Percentiles rank a stretch among this genome's conserved stretches.
These are phyloP conservation scores for Sclerotinia spermophila DNA, from an alignment of 2,329 filamentous ascomycete genomes.

Conservation along the genomic window DNA sequence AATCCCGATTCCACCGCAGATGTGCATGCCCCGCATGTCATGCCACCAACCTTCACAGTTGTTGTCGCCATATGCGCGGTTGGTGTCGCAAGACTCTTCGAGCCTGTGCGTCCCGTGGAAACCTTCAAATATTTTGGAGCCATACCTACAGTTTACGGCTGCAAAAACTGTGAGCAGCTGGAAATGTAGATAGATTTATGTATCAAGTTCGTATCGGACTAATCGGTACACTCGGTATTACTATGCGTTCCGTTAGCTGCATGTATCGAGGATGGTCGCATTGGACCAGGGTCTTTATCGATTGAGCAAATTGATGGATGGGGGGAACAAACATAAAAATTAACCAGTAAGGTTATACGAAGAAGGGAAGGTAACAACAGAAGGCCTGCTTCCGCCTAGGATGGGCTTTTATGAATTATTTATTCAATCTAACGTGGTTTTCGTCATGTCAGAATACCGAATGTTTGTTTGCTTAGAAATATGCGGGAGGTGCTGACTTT, in stretches of 20 bases:
- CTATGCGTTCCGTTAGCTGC: constrained; percentile 17
- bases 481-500: background rate
- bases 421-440: background rate
- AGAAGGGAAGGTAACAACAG: constrained; percentile 6
- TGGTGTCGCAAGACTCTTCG: constrained; percentile 25
- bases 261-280: constrained; percentile 6
- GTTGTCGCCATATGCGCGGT: constrained; percentile 74
- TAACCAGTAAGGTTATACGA: constrained; percentile 2
- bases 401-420: background rate
- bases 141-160: constrained; percentile 28
- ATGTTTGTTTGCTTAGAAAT: constrained; percentile 2
- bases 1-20: constrained; percentile 94
- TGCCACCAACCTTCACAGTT: constrained; percentile 85
- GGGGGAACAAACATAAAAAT: background rate
- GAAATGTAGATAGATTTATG: constrained; percentile 1
- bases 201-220: constrained; percentile 12
- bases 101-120: constrained; percentile 24
- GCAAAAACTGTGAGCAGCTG: background rate
- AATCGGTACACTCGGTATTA: constrained; percentile 10
- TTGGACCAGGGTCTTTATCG: constrained; percentile 17
- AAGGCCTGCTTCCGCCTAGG: constrained; percentile 18
- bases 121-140: constrained; percentile 34
- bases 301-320: constrained; percentile 10
- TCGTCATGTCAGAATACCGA: background rate
- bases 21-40: constrained; percentile 90